Conservation (phyloP, 163 green algal genomes). For the Picocystis sp. region DNA sequence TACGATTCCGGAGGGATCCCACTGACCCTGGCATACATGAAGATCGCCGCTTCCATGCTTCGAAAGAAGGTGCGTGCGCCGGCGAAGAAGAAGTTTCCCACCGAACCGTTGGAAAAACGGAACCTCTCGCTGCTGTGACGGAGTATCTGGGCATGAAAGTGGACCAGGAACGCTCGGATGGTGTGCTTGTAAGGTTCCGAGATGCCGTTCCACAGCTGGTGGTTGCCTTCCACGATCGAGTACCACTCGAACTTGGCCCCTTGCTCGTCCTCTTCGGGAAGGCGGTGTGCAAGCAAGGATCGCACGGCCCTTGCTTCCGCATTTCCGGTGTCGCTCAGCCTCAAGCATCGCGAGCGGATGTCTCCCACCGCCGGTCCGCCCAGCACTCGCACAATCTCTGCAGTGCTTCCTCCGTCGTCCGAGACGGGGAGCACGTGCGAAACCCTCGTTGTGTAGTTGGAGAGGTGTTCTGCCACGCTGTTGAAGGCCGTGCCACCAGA, state of each 20-base stretch:
- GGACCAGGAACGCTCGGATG: constrained; percentile 85
- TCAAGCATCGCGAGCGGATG: constrained; percentile 84
- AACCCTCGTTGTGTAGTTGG: constrained; percentile 55
- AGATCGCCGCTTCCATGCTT: constrained; percentile 70
- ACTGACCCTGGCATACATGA: constrained; percentile 71
- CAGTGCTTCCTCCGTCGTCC: constrained; percentile 86
- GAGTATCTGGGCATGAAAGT: constrained; percentile 84
- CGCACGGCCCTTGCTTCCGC: constrained; percentile 71
- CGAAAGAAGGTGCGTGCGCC: constrained; percentile 86
- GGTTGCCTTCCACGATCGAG: constrained; percentile 77
- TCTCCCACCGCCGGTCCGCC: constrained; percentile 91
- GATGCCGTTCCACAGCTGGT: constrained; percentile 74
- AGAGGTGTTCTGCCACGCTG: constrained; percentile 62
- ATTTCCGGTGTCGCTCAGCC: constrained; percentile 72
- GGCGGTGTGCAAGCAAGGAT: constrained; percentile 64
- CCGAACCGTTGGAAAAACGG: constrained; percentile 59
- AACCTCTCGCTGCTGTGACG: constrained; percentile 55
- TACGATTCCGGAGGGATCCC: constrained; percentile 47
- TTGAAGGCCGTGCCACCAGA: constrained; percentile 94
- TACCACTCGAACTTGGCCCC: constrained; percentile 71
- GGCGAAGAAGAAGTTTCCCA: constrained; percentile 99
- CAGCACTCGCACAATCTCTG: constrained; percentile 83
- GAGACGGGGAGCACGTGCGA: constrained; percentile 89
- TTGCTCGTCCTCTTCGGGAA: constrained; percentile 4
- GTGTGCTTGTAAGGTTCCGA: constrained; percentile 88